Evolutionary conservation across 768 basidiomycete genomes (phyloP), one percentile per base, ranked within the genome.

Genomic region (Lepiota brunneoincarnata): DNA sequence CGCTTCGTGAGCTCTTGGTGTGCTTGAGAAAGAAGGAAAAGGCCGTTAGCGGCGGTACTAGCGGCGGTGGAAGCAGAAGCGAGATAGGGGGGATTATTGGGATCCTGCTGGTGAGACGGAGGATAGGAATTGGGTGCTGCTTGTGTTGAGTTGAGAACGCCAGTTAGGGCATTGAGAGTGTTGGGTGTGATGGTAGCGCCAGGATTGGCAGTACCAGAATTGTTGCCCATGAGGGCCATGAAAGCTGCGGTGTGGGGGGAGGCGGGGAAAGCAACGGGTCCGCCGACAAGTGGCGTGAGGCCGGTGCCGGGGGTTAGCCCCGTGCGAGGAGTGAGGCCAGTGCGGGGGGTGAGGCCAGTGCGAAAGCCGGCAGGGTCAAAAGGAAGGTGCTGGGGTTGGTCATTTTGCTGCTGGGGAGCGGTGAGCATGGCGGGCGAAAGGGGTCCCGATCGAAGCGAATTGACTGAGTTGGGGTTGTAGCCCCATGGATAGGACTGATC

Each of bases 381-480:
- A 46, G 76, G 63, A 39, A 77, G 60, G 51, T 75, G 75, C 6
- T 63, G 47, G 12, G 65, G 41, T 64, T 62, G 66, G 63, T 77
- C 72, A 31, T 69, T 71, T 48, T 72, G 60, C 43, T 76, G 77
- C 67, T 84, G 86, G 3, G 93, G 95, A 7, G 90, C 96, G 23
- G 91, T 84, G 56, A 97, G 86, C 92, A 98, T 96, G 51, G 96
- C 94, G 26, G 96, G 96, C 4, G 91, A 93, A 51, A 98, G 86
- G 1, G 96, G 96, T 3, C 95, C 96, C 0, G 94, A 82, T 42
- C 96, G 86, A 31, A 98, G 83, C 2, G 92, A 94, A 69, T 89
- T 89, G 45, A 87, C 72, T 39, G 84, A 66, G 41, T 63, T 64
- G 12, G 79, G 69, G 38, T 80, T 77, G 65, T 84, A 84, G 34